Evolutionary conservation across 2,329 filamentous ascomycete species (phyloP).

Genomic region (Myriangium duriaei): DNA sequence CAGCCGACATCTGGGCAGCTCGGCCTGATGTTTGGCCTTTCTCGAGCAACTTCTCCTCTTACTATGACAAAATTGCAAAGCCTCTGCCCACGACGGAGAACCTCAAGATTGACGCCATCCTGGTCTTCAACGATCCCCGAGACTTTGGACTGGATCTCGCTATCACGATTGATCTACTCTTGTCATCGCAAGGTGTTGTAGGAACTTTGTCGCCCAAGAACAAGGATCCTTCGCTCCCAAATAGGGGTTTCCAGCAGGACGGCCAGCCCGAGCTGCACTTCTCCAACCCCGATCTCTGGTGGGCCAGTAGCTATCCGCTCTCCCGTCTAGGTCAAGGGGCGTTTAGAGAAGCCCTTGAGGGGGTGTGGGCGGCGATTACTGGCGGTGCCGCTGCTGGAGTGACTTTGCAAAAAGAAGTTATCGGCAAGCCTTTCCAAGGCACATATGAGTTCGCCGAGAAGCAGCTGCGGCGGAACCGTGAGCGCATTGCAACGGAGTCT

Average conservation of each 20-base stretch:
- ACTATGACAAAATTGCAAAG: slow-evolving; percentile 47
- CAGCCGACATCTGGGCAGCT: slow-evolving; percentile 66
- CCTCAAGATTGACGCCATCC: slow-evolving; percentile 76
- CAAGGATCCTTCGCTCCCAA: slow-evolving; percentile 49
- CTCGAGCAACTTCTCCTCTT: slow-evolving; percentile 49
- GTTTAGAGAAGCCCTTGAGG: slow-evolving; percentile 70
- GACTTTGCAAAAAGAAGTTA: slow-evolving; percentile 49
- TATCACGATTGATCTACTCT: slow-evolving; percentile 68
- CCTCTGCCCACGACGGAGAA: slow-evolving; percentile 39
- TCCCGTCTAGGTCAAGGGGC: slow-evolving; percentile 85
- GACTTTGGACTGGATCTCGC: slow-evolving; percentile 91
- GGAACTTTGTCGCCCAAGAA: slow-evolving; percentile 71
- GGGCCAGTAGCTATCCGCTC: slow-evolving; percentile 73
- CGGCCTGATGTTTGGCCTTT: slow-evolving; percentile 77
- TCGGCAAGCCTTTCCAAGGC: slow-evolving; percentile 68
- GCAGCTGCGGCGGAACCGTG: slow-evolving; percentile 51
- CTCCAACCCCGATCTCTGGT: slow-evolving; percentile 80
- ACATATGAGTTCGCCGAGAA: slow-evolving; percentile 81
- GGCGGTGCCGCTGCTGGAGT: slow-evolving; percentile 35
- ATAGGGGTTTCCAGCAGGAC: slow-evolving; percentile 70
- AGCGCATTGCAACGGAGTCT: slow-evolving; percentile 28
- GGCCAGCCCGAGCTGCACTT: slow-evolving; percentile 73
- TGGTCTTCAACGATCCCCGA: slow-evolving; percentile 90
- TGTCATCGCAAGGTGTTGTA: slow-evolving; percentile 65
- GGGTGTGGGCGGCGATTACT: slow-evolving; percentile 65